These are phyloP conservation scores for Fusarium heterosporum DNA, from an alignment of 2,329 filamentous ascomycete species.

Conservation along the genomic window DNA sequence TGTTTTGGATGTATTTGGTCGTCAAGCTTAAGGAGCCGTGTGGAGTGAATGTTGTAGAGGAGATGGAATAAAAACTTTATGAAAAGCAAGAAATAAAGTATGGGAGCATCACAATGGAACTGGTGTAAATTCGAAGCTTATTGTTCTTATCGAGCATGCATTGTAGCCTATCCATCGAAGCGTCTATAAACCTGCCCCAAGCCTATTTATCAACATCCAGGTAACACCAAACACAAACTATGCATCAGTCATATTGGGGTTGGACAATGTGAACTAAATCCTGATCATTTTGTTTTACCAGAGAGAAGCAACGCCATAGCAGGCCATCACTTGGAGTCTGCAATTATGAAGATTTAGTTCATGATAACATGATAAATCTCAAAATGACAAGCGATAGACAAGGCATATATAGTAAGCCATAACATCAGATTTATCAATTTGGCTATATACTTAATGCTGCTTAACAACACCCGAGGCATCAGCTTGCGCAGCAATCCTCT, in stretches of 20 bases:
- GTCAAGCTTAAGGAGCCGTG: not conserved
- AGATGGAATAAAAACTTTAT: not conserved
- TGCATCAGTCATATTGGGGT: conserved; percentile 8
- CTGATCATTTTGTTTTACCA: conserved; percentile 11
- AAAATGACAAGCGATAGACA: not conserved
- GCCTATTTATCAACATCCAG: conserved; percentile 12
- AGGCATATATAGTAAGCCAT: not conserved
- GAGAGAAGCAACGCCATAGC: not conserved
- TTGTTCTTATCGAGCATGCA: conserved; percentile 11
- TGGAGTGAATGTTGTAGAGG: not conserved
- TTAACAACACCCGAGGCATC: conserved; percentile 88
- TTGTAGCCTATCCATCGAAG: conserved; percentile 12
- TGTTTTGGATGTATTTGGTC: not conserved
- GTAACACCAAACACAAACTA: conserved; percentile 27
- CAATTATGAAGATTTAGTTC: not conserved
- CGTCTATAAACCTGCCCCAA: conserved; percentile 6
- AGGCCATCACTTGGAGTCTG: not conserved
- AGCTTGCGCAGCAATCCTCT: conserved; percentile 90
- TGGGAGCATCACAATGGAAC: not conserved
- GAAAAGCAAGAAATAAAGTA: conserved; percentile 2
- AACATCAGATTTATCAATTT: conserved; percentile 11
- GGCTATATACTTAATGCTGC: conserved; percentile 59
- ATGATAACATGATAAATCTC: not conserved
- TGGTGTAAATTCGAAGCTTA: not conserved
- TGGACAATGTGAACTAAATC: conserved; percentile 13